A percentile compares a stretch with the other conserved stretches of the same genome.
These are phyloP conservation scores for Boletus barrowsii DNA, from an alignment of 768 basidiomycete species.

Conservation along the genomic window DNA sequence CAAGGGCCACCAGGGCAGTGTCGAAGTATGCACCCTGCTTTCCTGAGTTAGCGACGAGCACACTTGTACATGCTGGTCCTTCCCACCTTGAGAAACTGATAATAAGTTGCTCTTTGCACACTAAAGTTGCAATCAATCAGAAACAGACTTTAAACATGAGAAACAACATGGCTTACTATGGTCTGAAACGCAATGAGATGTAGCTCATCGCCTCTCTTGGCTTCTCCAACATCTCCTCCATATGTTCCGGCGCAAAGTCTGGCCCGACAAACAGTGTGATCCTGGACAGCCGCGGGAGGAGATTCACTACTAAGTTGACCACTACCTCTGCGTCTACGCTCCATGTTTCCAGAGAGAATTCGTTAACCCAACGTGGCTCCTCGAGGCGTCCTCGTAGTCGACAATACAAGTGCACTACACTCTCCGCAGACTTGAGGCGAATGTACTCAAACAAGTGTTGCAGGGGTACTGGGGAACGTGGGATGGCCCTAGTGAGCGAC, in stretches of 20 bases:
- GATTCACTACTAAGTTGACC: slow-evolving; percentile 63
- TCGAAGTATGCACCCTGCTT: slow-evolving; percentile 81
- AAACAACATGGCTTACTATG: slow-evolving; percentile 56
- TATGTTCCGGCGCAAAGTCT: slow-evolving; percentile 73
- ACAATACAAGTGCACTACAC: slow-evolving; percentile 54
- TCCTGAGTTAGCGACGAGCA: not conserved
- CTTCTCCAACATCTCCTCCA: slow-evolving; percentile 62
- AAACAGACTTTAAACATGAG: not conserved
- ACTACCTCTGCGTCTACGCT: slow-evolving; percentile 71
- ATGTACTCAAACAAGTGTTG: slow-evolving; percentile 59
- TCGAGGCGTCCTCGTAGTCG: slow-evolving; percentile 44
- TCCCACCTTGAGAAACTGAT: slow-evolving; percentile 71
- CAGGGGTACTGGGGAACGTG: slow-evolving; percentile 53
- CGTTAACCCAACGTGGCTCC: slow-evolving; percentile 42
- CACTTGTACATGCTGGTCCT: not conserved
- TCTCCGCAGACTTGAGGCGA: slow-evolving; percentile 45
- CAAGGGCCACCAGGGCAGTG: slow-evolving; percentile 57
- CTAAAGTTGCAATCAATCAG: slow-evolving; percentile 26
- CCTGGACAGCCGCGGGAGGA: slow-evolving; percentile 49
- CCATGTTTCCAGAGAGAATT: slow-evolving; percentile 61
- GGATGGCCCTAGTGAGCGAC: slow-evolving; percentile 61
- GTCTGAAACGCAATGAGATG: slow-evolving; percentile 72
- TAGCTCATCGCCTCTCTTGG: slow-evolving; percentile 46
- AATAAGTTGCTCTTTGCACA: slow-evolving; percentile 72
- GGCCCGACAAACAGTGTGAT: slow-evolving; percentile 73